Base-by-base conservation (phyloP, 257 asterid species). In the Capsicum baccatum region DNA sequence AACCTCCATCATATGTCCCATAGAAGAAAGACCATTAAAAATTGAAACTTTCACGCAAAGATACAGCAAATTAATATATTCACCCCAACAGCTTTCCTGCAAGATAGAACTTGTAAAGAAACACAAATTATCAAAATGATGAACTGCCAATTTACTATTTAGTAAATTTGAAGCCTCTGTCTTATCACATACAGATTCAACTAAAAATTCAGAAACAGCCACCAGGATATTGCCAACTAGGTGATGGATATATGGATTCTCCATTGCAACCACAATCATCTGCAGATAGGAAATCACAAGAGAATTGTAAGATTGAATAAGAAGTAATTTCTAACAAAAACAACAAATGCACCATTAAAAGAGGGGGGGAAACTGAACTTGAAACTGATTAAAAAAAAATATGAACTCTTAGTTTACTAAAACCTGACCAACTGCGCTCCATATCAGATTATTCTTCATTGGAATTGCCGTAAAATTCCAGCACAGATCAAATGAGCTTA, bases 81-180 rank as follows among this genome's bases (percentile, higher is more conserved):
- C 91, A 60, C 86, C 89, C 97, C 94, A 93, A 79, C 86, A 84
- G 48, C 79, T 85, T 86, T 87, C 97, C 98, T 95, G 92, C 87
- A 91, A 85, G 76, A 79, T n/a, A 74, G 85, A 54, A 8, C 67
- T 37, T 16, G 59, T 68, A 56, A 78, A 19, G 58, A 73, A 57
- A 80, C 67, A 84, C 66, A 48, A 35, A 86, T 67, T 9, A 64
- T 59, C 26, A 69, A 55, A 83, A 69, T 67, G 79, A 83, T 60
- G 84, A 9, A 64, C 63, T 63, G 60, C 16, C 81, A n/a, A 44
- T 57, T 58, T 19, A 33, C 81, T 26, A 44, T 57, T 58, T 19
- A 33, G 64, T 48, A 78, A 82, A 76, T 47, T 14, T 26, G 39
- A 17, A 39, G 78, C 21, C 68, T 13, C 73, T 9, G 6, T 17